These are phyloP conservation scores for Irpex rosettiformis DNA, from an alignment of 1,284 basidiomycete genomes.

Conservation along the genomic window DNA sequence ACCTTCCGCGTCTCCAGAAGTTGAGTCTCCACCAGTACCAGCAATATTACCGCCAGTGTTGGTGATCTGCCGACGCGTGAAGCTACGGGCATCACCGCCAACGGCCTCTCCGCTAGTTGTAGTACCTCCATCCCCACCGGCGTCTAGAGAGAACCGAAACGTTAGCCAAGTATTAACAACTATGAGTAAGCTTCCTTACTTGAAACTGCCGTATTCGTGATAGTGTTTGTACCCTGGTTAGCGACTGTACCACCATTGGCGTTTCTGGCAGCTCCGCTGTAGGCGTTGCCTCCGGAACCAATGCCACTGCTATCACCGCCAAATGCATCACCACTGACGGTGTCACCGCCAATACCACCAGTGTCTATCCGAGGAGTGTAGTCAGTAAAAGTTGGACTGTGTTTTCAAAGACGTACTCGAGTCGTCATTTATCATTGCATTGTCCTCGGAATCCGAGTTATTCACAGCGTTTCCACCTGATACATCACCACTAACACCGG, in stretches of 20 bases:
- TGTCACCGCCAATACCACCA: constrained; percentile 14
- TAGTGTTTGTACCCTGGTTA: constrained; percentile 16
- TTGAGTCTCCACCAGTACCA: constrained; percentile 17
- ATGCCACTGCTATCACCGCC: constrained; percentile 16
- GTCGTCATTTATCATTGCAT: constrained; percentile 13
- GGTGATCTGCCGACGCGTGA: constrained; percentile 11
- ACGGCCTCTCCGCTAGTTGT: constrained; percentile 19
- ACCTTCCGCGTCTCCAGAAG: constrained; percentile 20
- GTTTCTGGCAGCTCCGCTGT: constrained; percentile 16
- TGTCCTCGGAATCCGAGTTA: constrained; percentile 10
- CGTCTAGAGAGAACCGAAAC: constrained; percentile 10
- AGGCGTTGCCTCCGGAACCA: constrained; percentile 17
- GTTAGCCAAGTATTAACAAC: constrained; percentile 1
- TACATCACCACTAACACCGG: constrained; percentile 13
- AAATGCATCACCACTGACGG: constrained; percentile 12
- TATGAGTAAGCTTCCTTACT: constrained; percentile 8
- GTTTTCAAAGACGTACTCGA: constrained; percentile 8
- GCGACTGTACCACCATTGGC: constrained; percentile 17
- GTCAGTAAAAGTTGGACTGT: background rate
- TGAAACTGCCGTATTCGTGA: constrained; percentile 12
- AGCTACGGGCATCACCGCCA: constrained; percentile 13
- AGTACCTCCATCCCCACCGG: constrained; percentile 17
- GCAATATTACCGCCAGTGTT: constrained; percentile 16
- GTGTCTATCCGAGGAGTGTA: constrained; percentile 6
- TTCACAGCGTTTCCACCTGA: constrained; percentile 16